phyloP scores from a whole-genome alignment of 108 stramenopile genomes.

The Skeletonema menzelii region DNA sequence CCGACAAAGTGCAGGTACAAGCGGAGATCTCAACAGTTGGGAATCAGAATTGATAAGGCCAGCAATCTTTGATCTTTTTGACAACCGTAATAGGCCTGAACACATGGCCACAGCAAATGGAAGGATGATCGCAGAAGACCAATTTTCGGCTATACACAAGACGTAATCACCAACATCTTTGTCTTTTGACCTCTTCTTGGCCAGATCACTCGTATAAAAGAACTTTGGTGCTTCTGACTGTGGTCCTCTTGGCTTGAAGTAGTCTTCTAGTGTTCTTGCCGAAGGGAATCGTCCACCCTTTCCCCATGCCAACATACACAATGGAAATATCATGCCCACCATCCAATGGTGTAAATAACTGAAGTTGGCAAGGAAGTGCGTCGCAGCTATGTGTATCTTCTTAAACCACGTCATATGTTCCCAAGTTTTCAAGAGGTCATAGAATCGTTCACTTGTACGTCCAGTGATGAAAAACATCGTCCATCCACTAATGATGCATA shows the following conservation, averaged over 20 bases:
- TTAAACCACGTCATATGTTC: background rate
- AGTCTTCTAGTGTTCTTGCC: slow-evolving; percentile 18
- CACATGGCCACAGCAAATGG: slow-evolving; percentile 26
- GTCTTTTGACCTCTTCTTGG: slow-evolving; percentile 1
- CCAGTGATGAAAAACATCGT: slow-evolving; percentile 18
- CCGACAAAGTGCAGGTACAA: slow-evolving; percentile 22
- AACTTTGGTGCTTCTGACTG: slow-evolving; percentile 10
- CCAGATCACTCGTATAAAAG: slow-evolving; percentile 8
- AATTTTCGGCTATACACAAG: slow-evolving; percentile 60
- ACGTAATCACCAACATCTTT: slow-evolving; percentile 47
- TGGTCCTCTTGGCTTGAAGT: slow-evolving; percentile 10
- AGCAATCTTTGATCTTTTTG: slow-evolving; percentile 5
- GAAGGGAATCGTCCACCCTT: slow-evolving; percentile 17
- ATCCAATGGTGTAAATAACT: slow-evolving; percentile 34
- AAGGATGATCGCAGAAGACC: slow-evolving; percentile 55
- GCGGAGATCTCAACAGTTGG: background rate
- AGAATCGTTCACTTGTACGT: slow-evolving; percentile 3
- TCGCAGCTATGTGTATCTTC: slow-evolving; percentile 12
- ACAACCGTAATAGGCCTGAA: background rate
- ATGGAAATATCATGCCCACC: slow-evolving; percentile 27
- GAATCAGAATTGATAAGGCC: slow-evolving; percentile 5
- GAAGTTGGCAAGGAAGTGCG: slow-evolving; percentile 4
- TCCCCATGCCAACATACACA: slow-evolving; percentile 28
- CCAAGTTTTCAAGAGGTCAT: background rate
- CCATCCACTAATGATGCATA: slow-evolving; percentile 19